Conservation (phyloP, 805 yeast species). For the Candida taoyuanica region DNA sequence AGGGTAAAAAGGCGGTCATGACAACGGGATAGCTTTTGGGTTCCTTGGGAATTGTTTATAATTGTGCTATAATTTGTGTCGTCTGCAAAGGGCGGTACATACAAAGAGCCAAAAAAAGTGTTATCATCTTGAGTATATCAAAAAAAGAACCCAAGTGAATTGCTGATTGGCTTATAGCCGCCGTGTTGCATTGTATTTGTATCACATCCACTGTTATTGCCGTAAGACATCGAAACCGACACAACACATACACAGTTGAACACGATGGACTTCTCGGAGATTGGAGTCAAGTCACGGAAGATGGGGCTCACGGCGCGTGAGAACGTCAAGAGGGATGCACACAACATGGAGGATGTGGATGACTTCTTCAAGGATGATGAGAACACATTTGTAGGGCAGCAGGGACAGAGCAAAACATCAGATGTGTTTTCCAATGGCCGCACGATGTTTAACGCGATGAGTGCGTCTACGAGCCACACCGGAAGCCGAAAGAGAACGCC, state of each 20-base stretch:
- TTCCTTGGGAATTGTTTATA: too few species aligned
- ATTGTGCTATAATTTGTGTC: too few species aligned
- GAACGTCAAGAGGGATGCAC: constrained; percentile 47
- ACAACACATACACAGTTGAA: not conserved
- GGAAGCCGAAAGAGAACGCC: constrained; percentile 10
- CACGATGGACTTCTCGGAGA: constrained; percentile 38
- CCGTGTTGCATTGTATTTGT: too few species aligned
- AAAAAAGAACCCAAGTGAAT: too few species aligned
- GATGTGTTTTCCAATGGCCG: constrained; percentile 1
- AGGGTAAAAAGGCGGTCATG: too few species aligned
- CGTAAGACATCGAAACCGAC: too few species aligned
- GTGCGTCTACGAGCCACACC: not conserved
- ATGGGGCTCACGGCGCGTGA: constrained; percentile 52
- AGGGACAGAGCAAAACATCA: not conserved
- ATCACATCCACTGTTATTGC: too few species aligned
- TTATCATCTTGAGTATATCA: too few species aligned
- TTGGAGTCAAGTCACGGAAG: constrained; percentile 62
- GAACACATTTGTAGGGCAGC: constrained; percentile 8
- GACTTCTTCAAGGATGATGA: constrained; percentile 54
- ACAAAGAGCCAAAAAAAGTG: too few species aligned
- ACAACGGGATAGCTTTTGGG: too few species aligned
- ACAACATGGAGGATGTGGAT: constrained; percentile 64
- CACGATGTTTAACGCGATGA: not conserved
- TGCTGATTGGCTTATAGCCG: too few species aligned
- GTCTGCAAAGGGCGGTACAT: too few species aligned